A percentile compares a stretch with the other conserved stretches of the same genome.
Conservation (phyloP, 2,329 filamentous ascomycete genomes). For the Exophiala sp. region DNA sequence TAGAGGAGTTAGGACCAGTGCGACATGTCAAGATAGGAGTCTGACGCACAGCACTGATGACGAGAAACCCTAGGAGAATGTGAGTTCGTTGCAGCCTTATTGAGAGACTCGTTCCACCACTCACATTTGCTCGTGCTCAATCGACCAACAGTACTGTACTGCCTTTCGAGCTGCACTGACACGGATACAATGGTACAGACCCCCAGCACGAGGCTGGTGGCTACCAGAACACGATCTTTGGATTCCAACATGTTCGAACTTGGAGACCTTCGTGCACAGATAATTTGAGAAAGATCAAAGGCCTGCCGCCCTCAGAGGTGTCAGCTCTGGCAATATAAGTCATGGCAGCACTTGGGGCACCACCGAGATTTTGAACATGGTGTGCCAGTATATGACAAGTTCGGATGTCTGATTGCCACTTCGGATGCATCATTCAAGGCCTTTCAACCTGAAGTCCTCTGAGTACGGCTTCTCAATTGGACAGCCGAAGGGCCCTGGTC, state of each 20-base stretch:
- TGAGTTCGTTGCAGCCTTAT: background rate
- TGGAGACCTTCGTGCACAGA: background rate
- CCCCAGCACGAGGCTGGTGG: conserved; percentile 21
- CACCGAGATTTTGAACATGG: background rate
- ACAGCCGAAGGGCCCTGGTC: background rate
- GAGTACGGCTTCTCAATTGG: background rate
- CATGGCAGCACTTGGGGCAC: background rate
- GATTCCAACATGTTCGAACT: conserved; percentile 19
- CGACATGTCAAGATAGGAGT: background rate
- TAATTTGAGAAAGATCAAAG: background rate
- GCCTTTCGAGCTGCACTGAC: conserved; percentile 20
- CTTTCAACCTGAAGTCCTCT: background rate
- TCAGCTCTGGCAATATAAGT: conserved; percentile 3
- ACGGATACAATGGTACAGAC: conserved; percentile 20
- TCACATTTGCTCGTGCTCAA: conserved; percentile 23
- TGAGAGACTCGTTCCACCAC: background rate
- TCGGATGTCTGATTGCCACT: background rate
- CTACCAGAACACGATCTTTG: conserved; percentile 17
- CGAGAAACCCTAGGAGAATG: conserved; percentile 15
- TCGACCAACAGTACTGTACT: conserved; percentile 13
- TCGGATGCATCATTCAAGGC: background rate
- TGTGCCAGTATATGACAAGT: background rate
- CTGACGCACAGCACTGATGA: conserved; percentile 14
- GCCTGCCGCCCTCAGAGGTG: background rate
- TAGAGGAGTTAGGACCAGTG: conserved; percentile 1